Evolutionary conservation across 192 early-diverging fungal genomes (phyloP).

Genomic region (Physocladia obscura): DNA sequence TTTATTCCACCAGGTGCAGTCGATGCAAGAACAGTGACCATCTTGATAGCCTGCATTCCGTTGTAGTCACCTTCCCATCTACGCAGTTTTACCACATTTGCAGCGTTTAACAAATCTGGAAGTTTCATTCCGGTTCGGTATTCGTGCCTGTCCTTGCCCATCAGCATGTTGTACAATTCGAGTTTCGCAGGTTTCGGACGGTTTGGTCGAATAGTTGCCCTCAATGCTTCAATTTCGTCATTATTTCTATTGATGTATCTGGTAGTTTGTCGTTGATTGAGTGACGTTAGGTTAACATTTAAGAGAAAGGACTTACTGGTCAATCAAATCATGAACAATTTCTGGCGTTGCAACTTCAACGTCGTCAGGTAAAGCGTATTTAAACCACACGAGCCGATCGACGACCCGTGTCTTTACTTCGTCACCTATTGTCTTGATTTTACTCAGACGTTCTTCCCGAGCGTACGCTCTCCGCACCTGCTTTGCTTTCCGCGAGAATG

Average conservation of each 20-base stretch:
- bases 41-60: slow-evolving; percentile 40
- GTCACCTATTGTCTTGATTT: slow-evolving; percentile 46
- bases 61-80: slow-evolving; percentile 56
- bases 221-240: slow-evolving; percentile 56
- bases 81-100: slow-evolving; percentile 31
- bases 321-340: slow-evolving; percentile 46
- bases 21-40: slow-evolving; percentile 2
- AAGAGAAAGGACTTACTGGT: slow-evolving; percentile 32
- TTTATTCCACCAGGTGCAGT: no score
- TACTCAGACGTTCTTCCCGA: slow-evolving; percentile 48
- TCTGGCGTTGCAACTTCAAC: slow-evolving; percentile 35
- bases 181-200: slow-evolving; percentile 41
- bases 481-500: slow-evolving; percentile 70
- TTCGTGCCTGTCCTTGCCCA: slow-evolving; percentile 42
- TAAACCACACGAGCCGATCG: slow-evolving; percentile 62
- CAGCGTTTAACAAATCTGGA: slow-evolving; percentile 43
- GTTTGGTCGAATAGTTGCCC: slow-evolving; percentile 37
- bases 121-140: slow-evolving; percentile 47
- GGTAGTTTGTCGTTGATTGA: slow-evolving; percentile 20
- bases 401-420: slow-evolving; percentile 16
- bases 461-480: slow-evolving; percentile 66
- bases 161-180: slow-evolving; percentile 35
- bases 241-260: slow-evolving; percentile 61
- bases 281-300: background rate
- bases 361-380: slow-evolving; percentile 55